Evolutionary conservation across 148 eudicot species (phyloP), one percentile per base, ranked within the genome.

Genomic region (Dysphania ambrosioides): DNA sequence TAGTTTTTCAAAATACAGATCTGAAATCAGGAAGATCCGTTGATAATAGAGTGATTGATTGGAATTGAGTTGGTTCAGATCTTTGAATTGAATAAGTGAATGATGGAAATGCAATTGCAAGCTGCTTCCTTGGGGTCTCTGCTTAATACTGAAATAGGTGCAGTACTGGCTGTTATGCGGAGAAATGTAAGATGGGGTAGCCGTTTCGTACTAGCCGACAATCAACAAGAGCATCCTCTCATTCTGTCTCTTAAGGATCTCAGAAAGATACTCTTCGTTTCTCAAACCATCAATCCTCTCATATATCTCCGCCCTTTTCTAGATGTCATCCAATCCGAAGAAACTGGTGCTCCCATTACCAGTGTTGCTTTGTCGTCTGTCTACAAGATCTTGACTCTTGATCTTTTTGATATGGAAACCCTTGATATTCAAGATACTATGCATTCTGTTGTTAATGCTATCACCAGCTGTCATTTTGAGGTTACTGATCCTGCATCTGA

Each of bases 401-500:
- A 91, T 77, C 75, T 89, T 40, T 88, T 93, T 81, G 88, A 86
- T 81, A 65, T 78, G 21, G 44, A 84, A 64, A 87, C 89, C 47
- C 74, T 79, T 41, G 87, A 91, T 80, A 86, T 91, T 44, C 88
- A 85, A 65, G 88, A 89, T 78, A 91, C 98, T 44, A 79, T 93
- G 89, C 88, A 89, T 80, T 80, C 82, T 80, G 85, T 93, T 72
- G 93, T 93, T 84, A 93, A 93, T 85, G 86, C 95, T 41, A 93
- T 89, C 58, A 91, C 98, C 30, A 88, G 91, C 81, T 91, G 97
- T 80, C 87, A 93, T 31, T 93, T 93, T 87, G 98, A 93, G 88
- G 93, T 93, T 76, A 91, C 98, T 35, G 98, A 93, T 88, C 97
- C 98, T 74, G 88, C 88, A 42, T 91, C 98, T 74, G 98, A 93